Evolutionary conservation across 169 alveolate genomes (phyloP).

Genomic region (Neospora caninum): DNA sequence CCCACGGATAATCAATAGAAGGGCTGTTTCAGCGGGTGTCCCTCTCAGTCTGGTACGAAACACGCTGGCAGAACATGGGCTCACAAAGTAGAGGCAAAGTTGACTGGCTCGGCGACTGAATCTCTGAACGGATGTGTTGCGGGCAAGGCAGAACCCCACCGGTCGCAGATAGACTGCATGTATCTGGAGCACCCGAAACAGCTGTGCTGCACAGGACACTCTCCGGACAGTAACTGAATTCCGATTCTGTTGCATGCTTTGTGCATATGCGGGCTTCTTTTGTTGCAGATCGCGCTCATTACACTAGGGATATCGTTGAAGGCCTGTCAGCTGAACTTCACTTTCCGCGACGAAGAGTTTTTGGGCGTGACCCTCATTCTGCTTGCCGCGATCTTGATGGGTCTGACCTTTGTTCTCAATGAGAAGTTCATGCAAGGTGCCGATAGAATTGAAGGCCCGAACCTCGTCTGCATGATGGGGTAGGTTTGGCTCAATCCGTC

Average conservation of each 20-base stretch:
- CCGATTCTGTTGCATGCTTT: not conserved
- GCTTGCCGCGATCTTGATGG: conserved; percentile 71
- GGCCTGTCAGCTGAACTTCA: conserved; percentile 73
- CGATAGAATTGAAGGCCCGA: conserved; percentile 74
- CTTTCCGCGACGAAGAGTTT: conserved; percentile 72
- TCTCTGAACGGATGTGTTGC: too few species aligned
- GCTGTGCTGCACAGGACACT: too few species aligned
- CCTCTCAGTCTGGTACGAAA: too few species aligned
- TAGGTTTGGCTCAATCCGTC: not conserved
- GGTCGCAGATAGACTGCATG: too few species aligned
- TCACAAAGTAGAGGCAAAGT: too few species aligned
- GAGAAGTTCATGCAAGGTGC: conserved; percentile 73
- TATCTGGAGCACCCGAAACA: too few species aligned
- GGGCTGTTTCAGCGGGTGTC: too few species aligned
- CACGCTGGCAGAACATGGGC: too few species aligned
- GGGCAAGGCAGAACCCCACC: too few species aligned
- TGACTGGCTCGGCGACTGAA: too few species aligned
- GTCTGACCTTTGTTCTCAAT: conserved; percentile 73
- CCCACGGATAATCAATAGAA: too few species aligned
- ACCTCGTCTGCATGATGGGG: conserved; percentile 80
- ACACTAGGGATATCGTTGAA: conserved; percentile 75
- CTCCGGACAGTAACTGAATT: too few species aligned
- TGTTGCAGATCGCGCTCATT: conserved; percentile 69
- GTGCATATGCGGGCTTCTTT: not conserved
- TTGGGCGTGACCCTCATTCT: conserved; percentile 71